Evolutionary conservation across 768 basidiomycete genomes (phyloP).

Genomic region (Phaeolepiota aurea): DNA sequence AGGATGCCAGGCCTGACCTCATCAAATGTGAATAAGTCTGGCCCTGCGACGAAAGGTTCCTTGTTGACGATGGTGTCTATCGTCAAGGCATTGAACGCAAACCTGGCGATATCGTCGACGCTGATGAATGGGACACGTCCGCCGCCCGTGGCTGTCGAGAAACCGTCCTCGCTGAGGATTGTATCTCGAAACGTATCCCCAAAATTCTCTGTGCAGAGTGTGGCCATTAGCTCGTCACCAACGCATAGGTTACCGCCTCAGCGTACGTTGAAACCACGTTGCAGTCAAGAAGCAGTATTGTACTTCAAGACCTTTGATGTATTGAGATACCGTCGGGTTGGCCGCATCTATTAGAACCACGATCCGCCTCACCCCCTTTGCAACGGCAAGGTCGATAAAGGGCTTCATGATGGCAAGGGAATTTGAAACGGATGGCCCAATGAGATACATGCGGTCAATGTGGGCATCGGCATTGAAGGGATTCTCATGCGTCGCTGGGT

Average conservation of each 20-base stretch:
- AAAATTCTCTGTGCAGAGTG: constrained; percentile 23
- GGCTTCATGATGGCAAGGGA: constrained; percentile 11
- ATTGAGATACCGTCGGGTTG: constrained; percentile 18
- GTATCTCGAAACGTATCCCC: constrained; percentile 7
- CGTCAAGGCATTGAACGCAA: constrained; percentile 19
- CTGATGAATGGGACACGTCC: constrained; percentile 20
- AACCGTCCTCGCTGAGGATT: constrained; percentile 15
- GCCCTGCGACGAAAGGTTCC: constrained; percentile 22
- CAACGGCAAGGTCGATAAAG: constrained; percentile 20
- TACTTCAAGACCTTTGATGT: constrained; percentile 14
- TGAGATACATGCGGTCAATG: constrained; percentile 15
- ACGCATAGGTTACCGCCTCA: background rate
- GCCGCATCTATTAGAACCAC: constrained; percentile 20
- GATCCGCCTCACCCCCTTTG: constrained; percentile 22
- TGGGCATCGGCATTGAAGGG: constrained; percentile 15
- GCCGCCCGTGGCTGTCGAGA: constrained; percentile 17
- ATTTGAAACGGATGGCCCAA: constrained; percentile 12
- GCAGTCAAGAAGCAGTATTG: constrained; percentile 20
- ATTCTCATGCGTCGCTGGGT: constrained; percentile 18
- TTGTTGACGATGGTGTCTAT: constrained; percentile 14
- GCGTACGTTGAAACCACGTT: constrained; percentile 21
- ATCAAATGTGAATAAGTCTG: constrained; percentile 20
- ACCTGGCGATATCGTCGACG: constrained; percentile 22
- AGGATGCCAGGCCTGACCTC: no score
- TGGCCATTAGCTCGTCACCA: background rate